A percentile compares a stretch with the other conserved stretches of the same genome.
Conservation (phyloP, 495 filamentous ascomycete species). For the Aspergillus olivimuriae region DNA sequence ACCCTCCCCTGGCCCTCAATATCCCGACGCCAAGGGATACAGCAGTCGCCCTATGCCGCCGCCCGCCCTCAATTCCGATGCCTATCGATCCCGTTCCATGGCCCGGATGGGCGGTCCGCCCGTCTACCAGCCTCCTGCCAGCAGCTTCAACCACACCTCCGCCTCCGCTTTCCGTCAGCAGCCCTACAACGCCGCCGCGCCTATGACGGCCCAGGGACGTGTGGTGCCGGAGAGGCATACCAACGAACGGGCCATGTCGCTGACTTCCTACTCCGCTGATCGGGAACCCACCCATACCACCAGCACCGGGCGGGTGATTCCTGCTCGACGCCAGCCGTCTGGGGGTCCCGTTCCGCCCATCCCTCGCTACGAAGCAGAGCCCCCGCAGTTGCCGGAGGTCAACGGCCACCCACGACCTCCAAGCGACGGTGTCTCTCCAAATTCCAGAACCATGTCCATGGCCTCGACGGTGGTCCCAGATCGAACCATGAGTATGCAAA, state of each 20-base stretch:
- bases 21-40: slow-evolving; percentile 42
- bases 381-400: slow-evolving; percentile 12
- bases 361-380: slow-evolving; percentile 21
- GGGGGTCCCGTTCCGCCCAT: slow-evolving; percentile 26
- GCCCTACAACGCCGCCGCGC: slow-evolving; percentile 54
- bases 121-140: slow-evolving; percentile 58
- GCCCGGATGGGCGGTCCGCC: slow-evolving; percentile 62
- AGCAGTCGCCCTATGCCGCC: slow-evolving; percentile 44
- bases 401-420: slow-evolving; percentile 31
- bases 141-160: slow-evolving; percentile 59
- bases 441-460: slow-evolving; percentile 75
- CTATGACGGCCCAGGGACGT: slow-evolving; percentile 84
- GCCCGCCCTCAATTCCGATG: slow-evolving; percentile 75
- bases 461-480: slow-evolving; percentile 66
- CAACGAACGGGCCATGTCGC: slow-evolving; percentile 89
- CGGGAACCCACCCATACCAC: slow-evolving; percentile 78
- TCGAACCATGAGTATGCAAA: slow-evolving; percentile 43
- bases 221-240: slow-evolving; percentile 81
- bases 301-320: slow-evolving; percentile 80
- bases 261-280: slow-evolving; percentile 78
- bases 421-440: slow-evolving; percentile 37
- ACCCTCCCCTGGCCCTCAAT: no score
- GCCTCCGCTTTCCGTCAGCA: slow-evolving; percentile 71
- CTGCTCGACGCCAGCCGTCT: slow-evolving; percentile 54
- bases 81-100: slow-evolving; percentile 88